Evolutionary conservation across 768 basidiomycete species (phyloP), one percentile per base, ranked within the genome.

Genomic region (Tylopilus sp.): DNA sequence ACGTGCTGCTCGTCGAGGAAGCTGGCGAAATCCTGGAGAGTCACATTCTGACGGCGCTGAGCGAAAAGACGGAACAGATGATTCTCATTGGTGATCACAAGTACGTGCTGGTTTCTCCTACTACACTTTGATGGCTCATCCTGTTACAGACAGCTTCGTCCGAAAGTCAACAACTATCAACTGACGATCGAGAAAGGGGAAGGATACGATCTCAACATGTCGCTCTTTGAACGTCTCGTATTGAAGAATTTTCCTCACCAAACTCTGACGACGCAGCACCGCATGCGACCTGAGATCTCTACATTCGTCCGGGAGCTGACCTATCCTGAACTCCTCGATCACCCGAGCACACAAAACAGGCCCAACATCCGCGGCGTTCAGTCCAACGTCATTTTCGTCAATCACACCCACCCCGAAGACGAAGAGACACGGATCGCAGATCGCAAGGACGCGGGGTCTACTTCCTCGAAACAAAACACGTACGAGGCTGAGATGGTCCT

Each of bases 211-310:
- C 75, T 89, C 5, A 88, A 89, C 52, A 66, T 74, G 41, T 86
- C 84, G 0, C 72, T 89, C 4, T 89, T 89, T 56, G 86, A 89
- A 57, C 81, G 86, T 7, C 76, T 87, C 8, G 81, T 87, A 24
- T 60, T 82, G 7, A 76, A 78, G 55, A 78, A 75, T 0, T 88
- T 82, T 56, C 86, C 86, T 3, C 87, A 88, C 60, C 60, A 70
- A 51, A 82, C 77, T 0, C 74, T 89, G 16, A 58, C 62, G 1
- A 63, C 75, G 34, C 86, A 89, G 53, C 86, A 89, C 59, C 80
- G 86, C 7, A 88, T 88, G 86, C 72, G 86, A 3, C 87, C 86
- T 0, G 86, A 87, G 60, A 87, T 88, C n/a, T 85, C 87, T 10
- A 62, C 75, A 0, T 73, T 87, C 26, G 74, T 89, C 36, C 78